phyloP scores from a whole-genome alignment of 202 grass and related monocot genomes.

The Cymbopogon flexuosus region DNA sequence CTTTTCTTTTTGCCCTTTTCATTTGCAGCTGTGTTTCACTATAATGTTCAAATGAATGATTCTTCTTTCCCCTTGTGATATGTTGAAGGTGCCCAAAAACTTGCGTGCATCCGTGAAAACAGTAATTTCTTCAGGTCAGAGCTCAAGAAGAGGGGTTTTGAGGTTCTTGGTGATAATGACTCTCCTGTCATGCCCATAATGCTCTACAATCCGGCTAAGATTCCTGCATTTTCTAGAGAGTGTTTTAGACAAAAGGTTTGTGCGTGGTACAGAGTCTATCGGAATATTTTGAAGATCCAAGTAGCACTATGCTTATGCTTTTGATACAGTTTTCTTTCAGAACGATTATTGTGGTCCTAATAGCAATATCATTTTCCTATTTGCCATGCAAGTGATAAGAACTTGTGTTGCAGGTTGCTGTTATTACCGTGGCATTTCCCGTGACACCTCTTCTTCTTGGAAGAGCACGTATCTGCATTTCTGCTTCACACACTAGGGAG shows the following conservation, averaged over 20 bases:
- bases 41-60: background rate
- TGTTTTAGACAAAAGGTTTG: constrained; percentile 68
- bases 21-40: background rate
- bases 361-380: background rate
- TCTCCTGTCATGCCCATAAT: constrained; percentile 88
- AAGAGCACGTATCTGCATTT: constrained; percentile 80
- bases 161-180: constrained; percentile 83
- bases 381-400: background rate
- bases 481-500: constrained; percentile 74
- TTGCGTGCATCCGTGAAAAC: constrained; percentile 70
- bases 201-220: constrained; percentile 84
- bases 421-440: constrained; percentile 72
- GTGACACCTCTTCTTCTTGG: constrained; percentile 70
- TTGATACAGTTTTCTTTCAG: background rate
- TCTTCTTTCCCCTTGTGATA: background rate
- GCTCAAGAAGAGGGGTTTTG: constrained; percentile 84
- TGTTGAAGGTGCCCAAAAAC: constrained; percentile 67
- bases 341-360: background rate
- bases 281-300: background rate
- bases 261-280: background rate
- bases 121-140: constrained; percentile 89
- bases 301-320: background rate
- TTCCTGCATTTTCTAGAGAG: constrained; percentile 77
- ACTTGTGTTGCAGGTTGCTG: constrained; percentile 51
- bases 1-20: background rate